A percentile compares a stretch with the other conserved stretches of the same genome.
phyloP scores from a whole-genome alignment of 495 filamentous ascomycete genomes.

The Aspergillus wentii region DNA sequence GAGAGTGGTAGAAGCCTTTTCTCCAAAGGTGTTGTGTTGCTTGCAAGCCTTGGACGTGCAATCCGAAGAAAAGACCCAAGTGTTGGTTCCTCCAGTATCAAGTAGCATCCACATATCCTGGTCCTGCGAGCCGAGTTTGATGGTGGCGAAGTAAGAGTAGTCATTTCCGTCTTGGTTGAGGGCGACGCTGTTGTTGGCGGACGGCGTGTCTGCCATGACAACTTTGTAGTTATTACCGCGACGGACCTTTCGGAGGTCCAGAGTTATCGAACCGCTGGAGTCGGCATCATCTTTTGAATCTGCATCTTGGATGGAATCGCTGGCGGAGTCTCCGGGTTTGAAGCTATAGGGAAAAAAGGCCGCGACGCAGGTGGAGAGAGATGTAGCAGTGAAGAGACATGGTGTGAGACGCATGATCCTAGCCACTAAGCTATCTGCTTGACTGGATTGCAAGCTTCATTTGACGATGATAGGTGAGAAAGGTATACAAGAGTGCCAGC shows the following conservation, averaged over 20 bases:
- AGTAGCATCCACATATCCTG: slow-evolving; percentile 68
- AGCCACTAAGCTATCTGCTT: too few species aligned
- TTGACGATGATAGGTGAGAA: too few species aligned
- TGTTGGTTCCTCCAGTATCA: slow-evolving; percentile 73
- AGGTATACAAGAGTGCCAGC: too few species aligned
- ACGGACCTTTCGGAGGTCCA: slow-evolving; percentile 30
- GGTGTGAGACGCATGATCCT: slow-evolving; percentile 10
- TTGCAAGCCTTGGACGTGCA: slow-evolving; percentile 60
- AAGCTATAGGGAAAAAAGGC: slow-evolving; percentile 34
- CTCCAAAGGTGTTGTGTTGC: slow-evolving; percentile 62
- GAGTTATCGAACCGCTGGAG: slow-evolving; percentile 14
- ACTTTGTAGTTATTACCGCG: slow-evolving; percentile 53
- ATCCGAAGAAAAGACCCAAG: slow-evolving; percentile 68
- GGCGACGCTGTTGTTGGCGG: slow-evolving; percentile 51
- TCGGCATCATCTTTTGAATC: slow-evolving; percentile 12
- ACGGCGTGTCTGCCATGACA: slow-evolving; percentile 48
- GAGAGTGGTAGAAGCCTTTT: slow-evolving; percentile 53
- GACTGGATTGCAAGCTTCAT: too few species aligned
- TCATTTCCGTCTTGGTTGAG: slow-evolving; percentile 73
- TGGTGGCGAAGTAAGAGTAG: slow-evolving; percentile 69
- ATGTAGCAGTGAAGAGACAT: slow-evolving; percentile 8
- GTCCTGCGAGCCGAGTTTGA: slow-evolving; percentile 60
- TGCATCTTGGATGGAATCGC: slow-evolving; percentile 8
- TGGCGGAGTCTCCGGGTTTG: slow-evolving; percentile 5
- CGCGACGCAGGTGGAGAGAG: slow-evolving; percentile 19